Conservation (phyloP, 768 basidiomycete genomes). For the Suillus alpinus region DNA sequence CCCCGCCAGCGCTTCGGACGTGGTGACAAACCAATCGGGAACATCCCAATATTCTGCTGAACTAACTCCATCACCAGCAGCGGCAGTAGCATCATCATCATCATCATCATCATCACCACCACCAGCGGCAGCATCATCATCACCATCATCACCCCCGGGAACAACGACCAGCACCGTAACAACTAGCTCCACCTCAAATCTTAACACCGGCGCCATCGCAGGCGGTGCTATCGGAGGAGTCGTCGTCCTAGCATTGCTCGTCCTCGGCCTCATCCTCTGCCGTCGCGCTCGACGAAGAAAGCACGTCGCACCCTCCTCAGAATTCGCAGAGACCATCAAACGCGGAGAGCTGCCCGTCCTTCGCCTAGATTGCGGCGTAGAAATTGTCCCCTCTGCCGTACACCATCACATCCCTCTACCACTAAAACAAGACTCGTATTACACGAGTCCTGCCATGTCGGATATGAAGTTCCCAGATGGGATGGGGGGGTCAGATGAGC, state of each 20-base stretch:
- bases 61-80: background rate
- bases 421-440: slow-evolving; percentile 15
- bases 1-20: background rate
- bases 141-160: slow-evolving; percentile 3
- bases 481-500: slow-evolving; percentile 9
- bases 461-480: slow-evolving; percentile 16
- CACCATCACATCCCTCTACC: slow-evolving; percentile 9
- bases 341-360: slow-evolving; percentile 23
- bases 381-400: slow-evolving; percentile 9
- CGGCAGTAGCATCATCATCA: too few relatives aligned
- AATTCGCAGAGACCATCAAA: slow-evolving; percentile 42
- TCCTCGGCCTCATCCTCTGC: slow-evolving; percentile 36
- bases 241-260: slow-evolving; percentile 34
- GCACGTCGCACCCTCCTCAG: slow-evolving; percentile 55
- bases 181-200: slow-evolving; percentile 6
- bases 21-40: background rate
- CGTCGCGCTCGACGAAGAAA: slow-evolving; percentile 39
- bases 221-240: slow-evolving; percentile 54
- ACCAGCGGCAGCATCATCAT: background rate
- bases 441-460: background rate
- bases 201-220: slow-evolving; percentile 46
- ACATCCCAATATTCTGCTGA: background rate
- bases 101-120: background rate
- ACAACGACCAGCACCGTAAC: background rate
- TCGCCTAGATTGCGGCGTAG: slow-evolving; percentile 24